Conservation (phyloP, 1,284 basidiomycete species). For the Heterobasidion parviporum region DNA sequence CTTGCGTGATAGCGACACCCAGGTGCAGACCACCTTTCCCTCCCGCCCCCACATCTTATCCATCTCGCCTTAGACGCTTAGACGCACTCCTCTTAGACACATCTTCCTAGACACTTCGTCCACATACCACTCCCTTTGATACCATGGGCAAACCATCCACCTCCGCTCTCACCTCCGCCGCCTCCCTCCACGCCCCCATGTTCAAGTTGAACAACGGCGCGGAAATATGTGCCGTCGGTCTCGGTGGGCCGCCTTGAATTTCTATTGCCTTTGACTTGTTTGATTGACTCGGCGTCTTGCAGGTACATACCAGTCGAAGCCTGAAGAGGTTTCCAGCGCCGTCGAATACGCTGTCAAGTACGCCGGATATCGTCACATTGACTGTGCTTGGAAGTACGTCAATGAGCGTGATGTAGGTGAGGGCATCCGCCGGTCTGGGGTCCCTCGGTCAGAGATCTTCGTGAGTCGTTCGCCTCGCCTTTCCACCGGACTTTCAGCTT, state of each 20-base stretch:
- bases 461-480: conserved; percentile 34
- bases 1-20: background rate
- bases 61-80: background rate
- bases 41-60: background rate
- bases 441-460: conserved; percentile 76
- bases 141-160: background rate
- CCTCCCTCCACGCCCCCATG: conserved; percentile 24
- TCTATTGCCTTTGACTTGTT: background rate
- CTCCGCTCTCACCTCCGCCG: background rate
- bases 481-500: background rate
- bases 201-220: conserved; percentile 64
- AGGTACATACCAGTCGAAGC: conserved; percentile 78
- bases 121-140: background rate
- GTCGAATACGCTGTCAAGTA: conserved; percentile 70
- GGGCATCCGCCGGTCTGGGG: conserved; percentile 71
- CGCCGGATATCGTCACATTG: conserved; percentile 72
- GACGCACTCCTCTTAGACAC: background rate
- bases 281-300: background rate
- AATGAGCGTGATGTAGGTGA: conserved; percentile 84
- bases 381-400: conserved; percentile 58
- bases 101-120: background rate
- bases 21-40: background rate
- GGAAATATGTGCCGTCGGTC: conserved; percentile 63
- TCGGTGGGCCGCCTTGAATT: conserved; percentile 39
- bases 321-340: conserved; percentile 61